Base-by-base conservation (phyloP, 1,139 yeast species). In the Candida dubliniensis region DNA sequence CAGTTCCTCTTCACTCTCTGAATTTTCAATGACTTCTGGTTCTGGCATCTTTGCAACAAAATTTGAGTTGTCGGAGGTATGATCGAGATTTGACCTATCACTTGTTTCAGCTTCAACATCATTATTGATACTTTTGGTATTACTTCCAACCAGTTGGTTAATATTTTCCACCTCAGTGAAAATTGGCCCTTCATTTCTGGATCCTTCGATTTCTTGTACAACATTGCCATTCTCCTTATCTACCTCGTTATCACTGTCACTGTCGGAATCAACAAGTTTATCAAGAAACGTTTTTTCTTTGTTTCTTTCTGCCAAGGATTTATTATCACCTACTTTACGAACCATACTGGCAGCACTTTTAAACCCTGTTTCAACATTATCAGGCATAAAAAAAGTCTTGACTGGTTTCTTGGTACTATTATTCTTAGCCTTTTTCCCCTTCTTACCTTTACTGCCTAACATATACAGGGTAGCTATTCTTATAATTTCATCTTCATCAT, bases 351-450 rank as follows among this genome's bases (percentile, higher is more conserved):
- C 67, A 1, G 87, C 93, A 12, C 71, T 69, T 34, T 73, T 69
- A 54, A 89, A 87, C 1, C 95, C 95, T 0, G 84, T 76, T 30
- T 75, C 79, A 3, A 82, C 96, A 57, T 82, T 76, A 52, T 85
- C 91, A 0, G 96, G 96, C 88, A 87, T 82, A 60, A 81, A 81
- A 53, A 87, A 87, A 44, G 65, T 54, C 55, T 73, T 74, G 34
- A 59, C 54, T 1, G 48, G 40, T 38, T 61, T 66, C 34, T 52
- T 11, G 47, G 39, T 25, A 5, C 23, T 18, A 18, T 18, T 25
- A 41, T 43, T 29, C 10, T 40, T 46, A 23, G 41, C 30, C 29
- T 43, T 47, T 15, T 40, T 63, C 50, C 76, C 77, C 40, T 60
- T 57, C 27, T 70, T 66, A 47, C 36, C 56, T 37, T 41, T 51